Conservation (phyloP, 2,329 filamentous ascomycete genomes). For the Fusarium sp. region DNA sequence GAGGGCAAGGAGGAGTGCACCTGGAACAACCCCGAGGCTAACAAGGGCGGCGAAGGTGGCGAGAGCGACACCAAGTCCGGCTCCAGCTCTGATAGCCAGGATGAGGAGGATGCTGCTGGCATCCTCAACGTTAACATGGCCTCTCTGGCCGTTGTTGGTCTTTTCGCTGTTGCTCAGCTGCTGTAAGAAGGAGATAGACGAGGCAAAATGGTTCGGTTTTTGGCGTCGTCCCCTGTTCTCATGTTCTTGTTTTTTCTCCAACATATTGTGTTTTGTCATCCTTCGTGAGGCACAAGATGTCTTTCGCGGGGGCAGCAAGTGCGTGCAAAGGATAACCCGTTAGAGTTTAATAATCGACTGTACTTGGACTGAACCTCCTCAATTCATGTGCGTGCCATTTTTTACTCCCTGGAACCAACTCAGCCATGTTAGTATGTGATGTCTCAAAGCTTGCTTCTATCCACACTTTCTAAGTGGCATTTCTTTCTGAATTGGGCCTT, state of each 20-base stretch:
- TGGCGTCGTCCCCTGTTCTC: conserved; percentile 53
- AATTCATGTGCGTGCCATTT: neutral
- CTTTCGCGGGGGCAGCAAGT: conserved; percentile 42
- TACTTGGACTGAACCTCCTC: conserved; percentile 47
- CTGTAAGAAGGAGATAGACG: conserved; percentile 58
- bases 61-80: conserved; percentile 38
- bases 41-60: conserved; percentile 56
- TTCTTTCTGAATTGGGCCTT: neutral
- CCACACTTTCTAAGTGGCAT: neutral
- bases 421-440: neutral
- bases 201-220: conserved; percentile 47
- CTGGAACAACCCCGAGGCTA: conserved; percentile 64
- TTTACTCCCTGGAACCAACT: neutral
- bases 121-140: conserved; percentile 60
- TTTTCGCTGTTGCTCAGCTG: conserved; percentile 63
- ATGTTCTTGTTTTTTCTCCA: conserved; percentile 51
- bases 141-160: conserved; percentile 59
- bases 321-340: conserved; percentile 49
- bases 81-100: conserved; percentile 44
- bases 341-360: conserved; percentile 61
- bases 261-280: conserved; percentile 51
- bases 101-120: conserved; percentile 57
- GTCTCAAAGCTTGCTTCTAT: neutral
- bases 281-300: conserved; percentile 44
- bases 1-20: conserved; percentile 61